These are phyloP conservation scores for Astraeus odoratus DNA, from an alignment of 768 basidiomycete species.

Conservation along the genomic window DNA sequence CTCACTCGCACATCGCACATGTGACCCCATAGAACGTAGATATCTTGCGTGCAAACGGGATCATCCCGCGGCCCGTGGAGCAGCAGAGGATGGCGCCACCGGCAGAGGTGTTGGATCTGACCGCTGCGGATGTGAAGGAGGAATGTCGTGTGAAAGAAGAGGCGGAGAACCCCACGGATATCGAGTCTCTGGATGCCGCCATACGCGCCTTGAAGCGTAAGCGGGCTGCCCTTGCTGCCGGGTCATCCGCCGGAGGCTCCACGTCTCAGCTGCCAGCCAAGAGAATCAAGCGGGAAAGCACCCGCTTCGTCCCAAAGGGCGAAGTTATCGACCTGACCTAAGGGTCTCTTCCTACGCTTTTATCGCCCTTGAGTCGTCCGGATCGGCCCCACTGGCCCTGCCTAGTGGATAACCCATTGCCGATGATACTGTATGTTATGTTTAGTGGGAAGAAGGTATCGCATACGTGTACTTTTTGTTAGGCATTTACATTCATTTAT, in stretches of 20 bases:
- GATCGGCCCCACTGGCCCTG: no score
- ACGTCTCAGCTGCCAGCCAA: constrained; percentile 12
- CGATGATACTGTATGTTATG: no score
- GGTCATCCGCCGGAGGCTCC: constrained; percentile 3
- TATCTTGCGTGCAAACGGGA: constrained; percentile 23
- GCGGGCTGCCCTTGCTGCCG: neutral
- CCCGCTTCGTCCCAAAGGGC: constrained; percentile 3
- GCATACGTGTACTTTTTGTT: no score
- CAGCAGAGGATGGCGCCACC: neutral
- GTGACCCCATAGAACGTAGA: constrained; percentile 6
- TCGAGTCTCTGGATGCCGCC: constrained; percentile 5
- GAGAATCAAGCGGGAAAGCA: constrained; percentile 22
- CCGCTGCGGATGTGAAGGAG: constrained; percentile 3
- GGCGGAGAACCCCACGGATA: constrained; percentile 3
- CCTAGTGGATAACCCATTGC: no score
- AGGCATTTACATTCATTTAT: no score
- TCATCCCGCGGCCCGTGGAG: constrained; percentile 13
- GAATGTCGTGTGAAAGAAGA: constrained; percentile 6
- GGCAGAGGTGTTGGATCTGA: constrained; percentile 19
- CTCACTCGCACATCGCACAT: neutral
- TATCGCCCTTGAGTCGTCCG: no score
- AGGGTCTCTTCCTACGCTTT: neutral
- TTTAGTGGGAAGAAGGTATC: no score
- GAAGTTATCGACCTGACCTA: constrained; percentile 28
- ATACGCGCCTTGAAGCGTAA: constrained; percentile 1